Evolutionary conservation across 2,329 filamentous ascomycete species (phyloP), one percentile per base, ranked within the genome.

Genomic region (Laburnicola sp.): DNA sequence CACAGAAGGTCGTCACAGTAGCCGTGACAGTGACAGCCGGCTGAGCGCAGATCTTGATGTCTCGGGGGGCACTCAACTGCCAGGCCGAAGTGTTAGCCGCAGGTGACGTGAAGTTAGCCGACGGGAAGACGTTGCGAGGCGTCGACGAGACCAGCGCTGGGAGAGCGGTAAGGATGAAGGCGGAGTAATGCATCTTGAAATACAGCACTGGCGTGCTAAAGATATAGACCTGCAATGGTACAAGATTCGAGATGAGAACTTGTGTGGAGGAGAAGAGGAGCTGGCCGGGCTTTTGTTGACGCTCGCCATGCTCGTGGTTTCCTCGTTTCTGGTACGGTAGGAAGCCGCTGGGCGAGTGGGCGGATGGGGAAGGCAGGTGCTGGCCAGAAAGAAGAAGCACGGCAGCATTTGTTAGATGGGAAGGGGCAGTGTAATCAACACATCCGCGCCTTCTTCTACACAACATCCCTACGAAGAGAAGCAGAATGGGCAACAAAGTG

Each of bases 101-200:
- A 5, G 32, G 42, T 6, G 5, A 27, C 11, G 32, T 36, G 23
- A 36, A 36, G 25, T 23, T n/a, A 4, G 7, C 42, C 25, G 9
- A 28, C 4, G 23, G 16, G 23, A 45, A 36, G 42, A 22, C 8
- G 11, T 45, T 36, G 4, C 9, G 35, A 11, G 16, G 28, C 23
- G 4, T 27, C 11, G 48, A 44, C 7, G 31, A 31, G 16, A 32
- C 34, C 2, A 34, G 16, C 2, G 32, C 43, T 32, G 31, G 26
- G n/a, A 43, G n/a, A 16, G 36, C 6, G 23, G 31, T 32, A 43
- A 38, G 26, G 43, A 47, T 38, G 31, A 51, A 43, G 25, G 38
- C 16, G 26, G 27, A 39, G 42, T 11, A 45, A 42, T 42, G 42
- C 48, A 51, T 51, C 27, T 34, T 41, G 35, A 37, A 31, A 23